Conservation (phyloP, 2,329 filamentous ascomycete genomes). For the Ciborinia camelliae region DNA sequence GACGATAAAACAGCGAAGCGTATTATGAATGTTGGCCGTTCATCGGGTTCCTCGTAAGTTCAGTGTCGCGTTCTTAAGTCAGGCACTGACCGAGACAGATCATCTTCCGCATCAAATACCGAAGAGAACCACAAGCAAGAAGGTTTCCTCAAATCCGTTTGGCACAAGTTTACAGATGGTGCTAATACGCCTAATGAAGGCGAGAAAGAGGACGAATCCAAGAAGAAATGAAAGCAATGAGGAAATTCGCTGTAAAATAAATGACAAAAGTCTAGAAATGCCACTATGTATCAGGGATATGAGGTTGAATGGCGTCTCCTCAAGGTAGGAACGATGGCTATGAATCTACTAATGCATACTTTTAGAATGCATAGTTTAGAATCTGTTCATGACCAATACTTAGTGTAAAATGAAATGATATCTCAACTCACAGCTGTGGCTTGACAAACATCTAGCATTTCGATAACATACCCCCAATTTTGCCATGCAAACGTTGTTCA, state of each 20-base stretch:
- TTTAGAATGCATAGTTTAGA: constrained; percentile 6
- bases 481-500: not conserved
- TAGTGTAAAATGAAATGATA: constrained; percentile 18
- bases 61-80: constrained; percentile 17
- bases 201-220: constrained; percentile 19
- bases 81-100: constrained; percentile 20
- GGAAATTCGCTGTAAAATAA: constrained; percentile 12
- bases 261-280: constrained; percentile 1
- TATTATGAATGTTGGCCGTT: constrained; percentile 75
- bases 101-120: constrained; percentile 19
- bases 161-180: constrained; percentile 83
- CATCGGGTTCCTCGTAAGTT: constrained; percentile 50
- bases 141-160: constrained; percentile 87
- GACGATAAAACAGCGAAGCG: constrained; percentile 86
- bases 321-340: constrained; percentile 14
- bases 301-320: constrained; percentile 7
- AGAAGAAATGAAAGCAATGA: constrained; percentile 16
- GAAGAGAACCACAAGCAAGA: constrained; percentile 67
- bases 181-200: constrained; percentile 13
- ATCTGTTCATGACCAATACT: not conserved
- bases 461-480: not conserved
- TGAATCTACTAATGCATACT: not conserved
- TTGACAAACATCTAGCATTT: not conserved
- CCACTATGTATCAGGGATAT: constrained; percentile 10
- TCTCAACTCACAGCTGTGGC: constrained; percentile 17